phyloP scores from a whole-genome alignment of 176 grass and related monocot genomes.

The Oryza brachyantha region DNA sequence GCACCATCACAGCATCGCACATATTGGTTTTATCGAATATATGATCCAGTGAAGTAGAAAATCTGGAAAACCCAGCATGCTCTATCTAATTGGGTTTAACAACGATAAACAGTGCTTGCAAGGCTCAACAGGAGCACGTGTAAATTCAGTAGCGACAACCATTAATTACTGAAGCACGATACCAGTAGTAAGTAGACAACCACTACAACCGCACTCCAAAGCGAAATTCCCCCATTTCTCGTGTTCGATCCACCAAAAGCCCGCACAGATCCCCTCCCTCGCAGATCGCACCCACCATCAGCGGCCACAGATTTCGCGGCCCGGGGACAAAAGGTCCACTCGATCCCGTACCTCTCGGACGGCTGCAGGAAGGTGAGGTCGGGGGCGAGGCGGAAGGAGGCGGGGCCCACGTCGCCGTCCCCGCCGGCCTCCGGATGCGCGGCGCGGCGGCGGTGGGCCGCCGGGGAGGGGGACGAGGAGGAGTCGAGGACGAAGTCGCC shows the following conservation, averaged over 20 bases:
- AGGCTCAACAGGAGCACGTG: neutral
- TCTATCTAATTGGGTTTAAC: neutral
- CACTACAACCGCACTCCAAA: no score
- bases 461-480: constrained; percentile 13
- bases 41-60: neutral
- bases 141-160: neutral
- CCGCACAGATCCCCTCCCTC: constrained; percentile 23
- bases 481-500: constrained; percentile 84
- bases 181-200: no score
- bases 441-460: constrained; percentile 4
- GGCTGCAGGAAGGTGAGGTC: constrained; percentile 89
- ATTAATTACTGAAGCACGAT: neutral
- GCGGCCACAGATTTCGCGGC: constrained; percentile 12
- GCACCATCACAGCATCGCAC: neutral
- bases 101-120: neutral
- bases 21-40: neutral
- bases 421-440: constrained; percentile 21
- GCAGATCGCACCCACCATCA: neutral
- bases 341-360: constrained; percentile 62
- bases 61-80: neutral
- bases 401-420: constrained; percentile 32
- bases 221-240: neutral
- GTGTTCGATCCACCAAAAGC: neutral
- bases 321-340: neutral
- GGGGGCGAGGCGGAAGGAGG: constrained; percentile 85